phyloP scores from a whole-genome alignment of 257 asterid species.

The Plectranthus barbatus region DNA sequence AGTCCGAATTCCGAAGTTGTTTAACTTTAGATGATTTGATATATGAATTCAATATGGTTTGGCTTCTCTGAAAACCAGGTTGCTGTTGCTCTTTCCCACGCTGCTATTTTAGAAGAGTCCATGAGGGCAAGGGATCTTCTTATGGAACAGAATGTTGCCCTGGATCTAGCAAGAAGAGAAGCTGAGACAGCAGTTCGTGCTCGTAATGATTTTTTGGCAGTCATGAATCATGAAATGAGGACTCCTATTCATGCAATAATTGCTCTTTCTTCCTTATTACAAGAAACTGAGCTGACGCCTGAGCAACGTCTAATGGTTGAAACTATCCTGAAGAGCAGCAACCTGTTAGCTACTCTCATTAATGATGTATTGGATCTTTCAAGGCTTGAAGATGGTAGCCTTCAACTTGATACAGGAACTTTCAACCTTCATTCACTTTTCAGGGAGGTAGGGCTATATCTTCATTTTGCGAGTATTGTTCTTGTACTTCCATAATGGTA shows the following conservation, averaged over 20 bases:
- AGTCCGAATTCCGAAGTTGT: not conserved
- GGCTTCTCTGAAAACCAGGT: constrained; percentile 45
- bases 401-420: constrained; percentile 68
- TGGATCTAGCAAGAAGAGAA: constrained; percentile 87
- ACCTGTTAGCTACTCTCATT: constrained; percentile 88
- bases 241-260: constrained; percentile 97
- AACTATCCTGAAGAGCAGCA: constrained; percentile 91
- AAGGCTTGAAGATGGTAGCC: constrained; percentile 96
- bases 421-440: constrained; percentile 81
- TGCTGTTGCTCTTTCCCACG: constrained; percentile 99
- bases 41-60: not conserved
- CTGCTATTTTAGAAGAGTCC: constrained; percentile 95
- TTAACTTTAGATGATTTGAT: not conserved
- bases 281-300: constrained; percentile 79
- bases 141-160: constrained; percentile 87
- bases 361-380: constrained; percentile 97
- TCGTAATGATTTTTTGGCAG: constrained; percentile 93
- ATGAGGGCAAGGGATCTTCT: constrained; percentile 96
- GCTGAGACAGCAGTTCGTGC: constrained; percentile 98
- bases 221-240: constrained; percentile 99
- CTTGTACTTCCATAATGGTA: not conserved
- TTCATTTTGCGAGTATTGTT: not conserved
- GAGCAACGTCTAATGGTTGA: constrained; percentile 99
- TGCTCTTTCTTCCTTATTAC: constrained; percentile 83
- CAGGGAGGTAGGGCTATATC: constrained; percentile 49